These are phyloP conservation scores for Debaryomyces singareniensis DNA, from an alignment of 1,139 yeast genomes.

Conservation along the genomic window DNA sequence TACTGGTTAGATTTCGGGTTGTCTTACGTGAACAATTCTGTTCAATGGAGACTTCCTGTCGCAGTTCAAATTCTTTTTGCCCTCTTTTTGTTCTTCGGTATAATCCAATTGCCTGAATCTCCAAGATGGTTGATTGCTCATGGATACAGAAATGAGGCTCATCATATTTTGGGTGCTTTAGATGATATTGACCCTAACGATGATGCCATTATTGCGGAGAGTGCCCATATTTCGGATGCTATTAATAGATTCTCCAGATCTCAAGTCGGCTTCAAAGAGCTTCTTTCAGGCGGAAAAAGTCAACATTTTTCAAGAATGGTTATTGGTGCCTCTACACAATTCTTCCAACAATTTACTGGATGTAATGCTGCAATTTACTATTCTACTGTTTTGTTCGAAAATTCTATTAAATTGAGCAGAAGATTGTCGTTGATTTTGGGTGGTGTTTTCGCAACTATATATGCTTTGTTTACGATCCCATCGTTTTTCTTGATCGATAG, in stretches of 20 bases:
- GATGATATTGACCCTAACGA: constrained; percentile 32
- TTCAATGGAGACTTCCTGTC: constrained; percentile 45
- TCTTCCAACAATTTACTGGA: constrained; percentile 56
- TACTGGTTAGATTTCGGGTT: constrained; percentile 78
- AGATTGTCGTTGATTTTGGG: constrained; percentile 45
- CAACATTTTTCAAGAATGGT: constrained; percentile 51
- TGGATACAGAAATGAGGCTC: constrained; percentile 47
- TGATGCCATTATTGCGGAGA: constrained; percentile 40
- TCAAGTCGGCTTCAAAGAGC: constrained; percentile 41
- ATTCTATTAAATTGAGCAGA: constrained; percentile 24
- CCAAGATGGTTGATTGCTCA: constrained; percentile 68
- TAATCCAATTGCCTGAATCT: constrained; percentile 52
- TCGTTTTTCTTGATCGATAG: constrained; percentile 60
- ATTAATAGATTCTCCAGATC: constrained; percentile 32
- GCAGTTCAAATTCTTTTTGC: constrained; percentile 43
- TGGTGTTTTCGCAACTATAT: constrained; percentile 59
- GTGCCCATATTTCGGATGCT: constrained; percentile 35
- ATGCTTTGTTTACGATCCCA: constrained; percentile 56
- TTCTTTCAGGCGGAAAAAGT: constrained; percentile 53
- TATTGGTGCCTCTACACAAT: constrained; percentile 55
- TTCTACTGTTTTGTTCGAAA: constrained; percentile 58
- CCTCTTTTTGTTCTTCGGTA: constrained; percentile 26
- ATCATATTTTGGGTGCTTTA: constrained; percentile 33
- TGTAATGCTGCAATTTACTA: constrained; percentile 67
- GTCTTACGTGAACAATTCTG: constrained; percentile 47